These are phyloP conservation scores for Rhipidocladum racemiflorum DNA, from an alignment of 176 grass and related monocot species.

Conservation along the genomic window DNA sequence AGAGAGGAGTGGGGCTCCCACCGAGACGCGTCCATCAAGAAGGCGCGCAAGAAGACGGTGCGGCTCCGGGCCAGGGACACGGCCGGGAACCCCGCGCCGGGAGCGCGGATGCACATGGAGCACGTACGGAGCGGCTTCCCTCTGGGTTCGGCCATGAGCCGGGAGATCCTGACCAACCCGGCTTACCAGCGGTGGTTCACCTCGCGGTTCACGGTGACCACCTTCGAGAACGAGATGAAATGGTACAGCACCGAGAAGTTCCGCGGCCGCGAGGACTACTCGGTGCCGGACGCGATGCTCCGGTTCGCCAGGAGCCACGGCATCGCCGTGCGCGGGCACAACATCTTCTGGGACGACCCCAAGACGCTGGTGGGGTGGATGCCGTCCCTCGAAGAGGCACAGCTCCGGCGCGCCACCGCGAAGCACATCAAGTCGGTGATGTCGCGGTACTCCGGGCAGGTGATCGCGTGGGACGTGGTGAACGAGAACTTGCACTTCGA, in stretches of 20 bases:
- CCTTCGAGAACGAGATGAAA: conserved; percentile 99
- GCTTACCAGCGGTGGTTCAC: conserved; percentile 81
- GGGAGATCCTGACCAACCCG: conserved; percentile 51
- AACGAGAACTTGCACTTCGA: conserved; percentile 84
- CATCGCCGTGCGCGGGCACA: conserved; percentile 66
- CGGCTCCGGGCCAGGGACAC: conserved; percentile 40
- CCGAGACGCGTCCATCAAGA: conserved; percentile 44
- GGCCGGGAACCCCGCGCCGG: conserved; percentile 43
- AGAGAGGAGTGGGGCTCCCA: conserved; percentile 68
- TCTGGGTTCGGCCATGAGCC: conserved; percentile 64
- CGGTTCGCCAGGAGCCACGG: conserved; percentile 46
- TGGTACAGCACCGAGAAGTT: conserved; percentile 67
- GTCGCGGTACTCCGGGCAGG: conserved; percentile 57
- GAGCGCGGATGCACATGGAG: conserved; percentile 49
- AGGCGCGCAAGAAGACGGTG: conserved; percentile 48
- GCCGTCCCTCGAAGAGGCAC: background rate
- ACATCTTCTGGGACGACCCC: conserved; percentile 80
- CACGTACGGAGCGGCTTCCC: conserved; percentile 57
- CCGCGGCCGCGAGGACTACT: conserved; percentile 56
- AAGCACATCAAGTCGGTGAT: conserved; percentile 51
- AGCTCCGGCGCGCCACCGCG: conserved; percentile 20
- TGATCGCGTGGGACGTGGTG: conserved; percentile 93
- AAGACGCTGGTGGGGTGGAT: conserved; percentile 39
- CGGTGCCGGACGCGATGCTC: conserved; percentile 67
- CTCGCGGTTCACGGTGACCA: conserved; percentile 77